Conservation (phyloP, 768 basidiomycete species). For the Hemileccinum rubropunctum region DNA sequence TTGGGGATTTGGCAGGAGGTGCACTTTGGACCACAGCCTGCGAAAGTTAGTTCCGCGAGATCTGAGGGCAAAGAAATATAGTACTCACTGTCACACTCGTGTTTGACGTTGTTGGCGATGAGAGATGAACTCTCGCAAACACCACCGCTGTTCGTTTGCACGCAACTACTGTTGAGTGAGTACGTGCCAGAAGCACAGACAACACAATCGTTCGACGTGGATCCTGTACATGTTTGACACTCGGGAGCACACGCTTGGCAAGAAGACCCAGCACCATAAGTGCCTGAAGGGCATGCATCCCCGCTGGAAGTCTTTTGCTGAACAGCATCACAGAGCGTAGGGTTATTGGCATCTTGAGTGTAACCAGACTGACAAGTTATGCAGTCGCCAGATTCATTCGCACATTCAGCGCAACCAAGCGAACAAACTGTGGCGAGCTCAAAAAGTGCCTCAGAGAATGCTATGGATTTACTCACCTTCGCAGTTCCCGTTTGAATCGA, state of each 20-base stretch:
- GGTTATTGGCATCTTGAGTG: slow-evolving; percentile 62
- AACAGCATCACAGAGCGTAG: slow-evolving; percentile 59
- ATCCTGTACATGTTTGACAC: slow-evolving; percentile 69
- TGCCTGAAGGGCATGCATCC: slow-evolving; percentile 59
- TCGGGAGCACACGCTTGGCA: slow-evolving; percentile 62
- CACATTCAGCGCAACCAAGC: slow-evolving; percentile 69
- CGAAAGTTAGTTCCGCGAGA: background rate
- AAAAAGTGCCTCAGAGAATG: background rate
- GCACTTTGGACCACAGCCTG: slow-evolving; percentile 83
- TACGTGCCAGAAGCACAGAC: slow-evolving; percentile 63
- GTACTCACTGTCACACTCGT: slow-evolving; percentile 72
- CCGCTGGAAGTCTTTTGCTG: slow-evolving; percentile 51
- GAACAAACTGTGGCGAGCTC: slow-evolving; percentile 53
- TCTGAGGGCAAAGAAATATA: background rate
- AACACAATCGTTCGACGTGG: slow-evolving; percentile 68
- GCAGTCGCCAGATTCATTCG: slow-evolving; percentile 66
- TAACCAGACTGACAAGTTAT: slow-evolving; percentile 69
- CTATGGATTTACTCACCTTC: slow-evolving; percentile 43
- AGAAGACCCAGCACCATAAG: slow-evolving; percentile 53
- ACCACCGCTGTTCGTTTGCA: slow-evolving; percentile 60
- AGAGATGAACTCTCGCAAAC: slow-evolving; percentile 69
- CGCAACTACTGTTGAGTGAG: slow-evolving; percentile 67
- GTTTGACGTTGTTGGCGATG: slow-evolving; percentile 78
- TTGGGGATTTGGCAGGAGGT: slow-evolving; percentile 72
- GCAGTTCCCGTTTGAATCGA: slow-evolving; percentile 67